A percentile compares a stretch with the other conserved stretches of the same genome.
Evolutionary conservation across 2,329 filamentous ascomycete genomes (phyloP).

Genomic region (Cladosporium velox): DNA sequence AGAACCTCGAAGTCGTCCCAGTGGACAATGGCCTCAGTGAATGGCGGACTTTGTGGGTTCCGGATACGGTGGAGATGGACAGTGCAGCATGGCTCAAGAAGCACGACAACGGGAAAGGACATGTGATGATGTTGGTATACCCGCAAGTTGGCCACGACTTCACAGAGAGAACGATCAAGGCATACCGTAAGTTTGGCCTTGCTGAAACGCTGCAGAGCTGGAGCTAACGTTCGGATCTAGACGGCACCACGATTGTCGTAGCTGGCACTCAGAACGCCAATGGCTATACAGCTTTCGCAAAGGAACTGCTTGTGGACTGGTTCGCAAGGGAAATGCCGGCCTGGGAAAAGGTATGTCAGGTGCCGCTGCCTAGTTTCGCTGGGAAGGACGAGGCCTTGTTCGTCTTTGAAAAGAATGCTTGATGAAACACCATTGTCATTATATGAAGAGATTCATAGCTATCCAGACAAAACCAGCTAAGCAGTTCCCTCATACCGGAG

Average conservation of each 20-base stretch:
- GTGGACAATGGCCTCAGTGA: slow-evolving; percentile 69
- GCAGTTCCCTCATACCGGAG: background rate
- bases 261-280: slow-evolving; percentile 75
- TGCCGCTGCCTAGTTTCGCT: slow-evolving; percentile 72
- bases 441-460: too few species aligned
- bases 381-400: slow-evolving; percentile 76
- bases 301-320: slow-evolving; percentile 66
- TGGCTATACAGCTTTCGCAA: slow-evolving; percentile 70
- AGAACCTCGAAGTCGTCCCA: slow-evolving; percentile 50
- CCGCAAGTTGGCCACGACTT: slow-evolving; percentile 69
- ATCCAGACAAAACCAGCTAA: background rate
- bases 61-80: slow-evolving; percentile 64
- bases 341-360: slow-evolving; percentile 63
- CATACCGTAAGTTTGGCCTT: slow-evolving; percentile 48
- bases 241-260: slow-evolving; percentile 66
- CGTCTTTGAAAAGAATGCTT: slow-evolving; percentile 54
- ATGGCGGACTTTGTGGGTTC: slow-evolving; percentile 70
- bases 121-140: slow-evolving; percentile 70
- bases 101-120: slow-evolving; percentile 53
- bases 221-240: slow-evolving; percentile 17
- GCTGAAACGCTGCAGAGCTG: background rate
- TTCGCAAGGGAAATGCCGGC: slow-evolving; percentile 57
- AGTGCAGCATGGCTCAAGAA: slow-evolving; percentile 60
- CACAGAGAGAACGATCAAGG: slow-evolving; percentile 61
- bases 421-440: background rate